Base-by-base conservation (phyloP, 78 protist genomes). In the Cavenderia fasciculata region DNA sequence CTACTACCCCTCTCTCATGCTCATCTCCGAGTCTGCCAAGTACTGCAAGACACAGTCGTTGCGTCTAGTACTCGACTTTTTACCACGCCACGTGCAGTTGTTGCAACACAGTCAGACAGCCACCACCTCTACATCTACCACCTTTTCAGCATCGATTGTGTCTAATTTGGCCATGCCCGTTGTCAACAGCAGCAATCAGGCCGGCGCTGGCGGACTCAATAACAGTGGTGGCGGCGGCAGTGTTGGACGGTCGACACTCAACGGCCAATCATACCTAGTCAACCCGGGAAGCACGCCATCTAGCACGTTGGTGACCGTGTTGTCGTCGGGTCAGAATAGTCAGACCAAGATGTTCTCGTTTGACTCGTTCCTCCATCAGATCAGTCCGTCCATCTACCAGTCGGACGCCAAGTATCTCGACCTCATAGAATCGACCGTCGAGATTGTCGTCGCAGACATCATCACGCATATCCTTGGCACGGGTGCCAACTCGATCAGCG, bases 401-500 rank as follows among this genome's bases (percentile, higher is more conserved):
- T 25, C 1, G 16, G 78, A 82, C 16, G 25, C 47, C 27, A 82
- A 82, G 4, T 82, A 82, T 40, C 31, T 82, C 6, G 89, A 82
- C 44, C 65, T 82, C 14, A 82, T 82, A 12, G 89, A 82, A 25
- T 40, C 61, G 10, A 82, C 89, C 0, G 61, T 82, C 4, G 89
- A 82, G 47, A 82, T 82, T 54, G 89, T 82, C 4, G 89, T 82
- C 1, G 89, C 89, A 21, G 89, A 82, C 29, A 68, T 82, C 4
- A 82, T 82, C 18, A 82, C 89, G 2, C 89, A 82, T 8, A 68
- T 82, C 23, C 71, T 82, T 4, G 89, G 89, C 44, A 34, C 41
- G 25, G 44, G 71, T 14, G 36, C 70, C 21, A n/a, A n/a, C 7
- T 33, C 54, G 25, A 43, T 82, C 21, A 52, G 44, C 36, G 72